Evolutionary conservation across 148 eudicot genomes (phyloP).

Genomic region (Drosera capensis): DNA sequence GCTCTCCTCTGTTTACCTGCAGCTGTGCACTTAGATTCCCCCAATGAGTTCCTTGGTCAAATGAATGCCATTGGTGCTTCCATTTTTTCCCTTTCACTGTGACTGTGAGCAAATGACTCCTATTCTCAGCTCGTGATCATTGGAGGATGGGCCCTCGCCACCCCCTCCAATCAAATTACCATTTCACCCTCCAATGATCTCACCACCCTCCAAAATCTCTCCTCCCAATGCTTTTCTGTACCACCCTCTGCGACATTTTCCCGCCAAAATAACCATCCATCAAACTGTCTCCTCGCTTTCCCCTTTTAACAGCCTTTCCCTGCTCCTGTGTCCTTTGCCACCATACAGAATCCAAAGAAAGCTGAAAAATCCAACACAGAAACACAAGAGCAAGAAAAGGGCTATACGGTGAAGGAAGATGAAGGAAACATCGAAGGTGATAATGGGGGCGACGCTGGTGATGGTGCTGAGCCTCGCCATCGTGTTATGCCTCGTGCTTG

Average conservation of each 20-base stretch:
- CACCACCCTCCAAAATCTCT: slow-evolving; percentile 2
- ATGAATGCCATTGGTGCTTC: too few relatives aligned
- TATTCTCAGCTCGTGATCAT: neutral
- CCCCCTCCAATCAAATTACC: slow-evolving; percentile 11
- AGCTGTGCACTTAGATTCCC: too few relatives aligned
- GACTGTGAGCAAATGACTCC: neutral
- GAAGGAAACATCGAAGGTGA: slow-evolving; percentile 46
- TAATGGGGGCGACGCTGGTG: slow-evolving; percentile 50
- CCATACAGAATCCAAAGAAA: slow-evolving; percentile 3
- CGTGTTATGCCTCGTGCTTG: slow-evolving; percentile 36
- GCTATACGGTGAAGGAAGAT: slow-evolving; percentile 20
- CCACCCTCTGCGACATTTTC: too few relatives aligned
- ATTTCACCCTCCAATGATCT: slow-evolving; percentile 16
- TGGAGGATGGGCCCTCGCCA: neutral
- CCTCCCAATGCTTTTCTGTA: neutral
- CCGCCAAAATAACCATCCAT: too few relatives aligned
- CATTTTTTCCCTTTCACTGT: too few relatives aligned
- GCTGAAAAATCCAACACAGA: slow-evolving; percentile 15
- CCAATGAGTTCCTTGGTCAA: too few relatives aligned
- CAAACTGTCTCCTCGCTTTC: too few relatives aligned
- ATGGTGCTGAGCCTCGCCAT: slow-evolving; percentile 39
- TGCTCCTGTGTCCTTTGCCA: too few relatives aligned
- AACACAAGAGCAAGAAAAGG: slow-evolving; percentile 4
- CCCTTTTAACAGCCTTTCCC: too few relatives aligned
- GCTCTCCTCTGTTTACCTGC: too few relatives aligned